Percentiles rank a stretch among this genome's conserved stretches.
Conservation (phyloP, 306 rosid genomes). For the Herpetospermum pedunculosum region DNA sequence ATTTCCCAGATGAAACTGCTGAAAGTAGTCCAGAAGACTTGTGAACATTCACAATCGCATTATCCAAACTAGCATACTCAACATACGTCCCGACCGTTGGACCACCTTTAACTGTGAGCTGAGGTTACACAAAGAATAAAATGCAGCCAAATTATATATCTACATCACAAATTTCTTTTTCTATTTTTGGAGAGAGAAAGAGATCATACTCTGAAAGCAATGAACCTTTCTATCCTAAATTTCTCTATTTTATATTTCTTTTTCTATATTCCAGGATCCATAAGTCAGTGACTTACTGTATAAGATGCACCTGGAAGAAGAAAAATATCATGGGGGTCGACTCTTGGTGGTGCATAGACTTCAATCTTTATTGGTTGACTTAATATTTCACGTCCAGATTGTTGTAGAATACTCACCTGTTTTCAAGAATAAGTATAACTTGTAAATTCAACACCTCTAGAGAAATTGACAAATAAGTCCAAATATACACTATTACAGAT, state of each 20-base stretch:
- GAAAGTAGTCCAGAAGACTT: conserved; percentile 56
- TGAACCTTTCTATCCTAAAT: background rate
- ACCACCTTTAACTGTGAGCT: conserved; percentile 81
- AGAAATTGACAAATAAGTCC: conserved; percentile 11
- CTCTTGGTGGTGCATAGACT: conserved; percentile 74
- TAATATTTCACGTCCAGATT: conserved; percentile 48
- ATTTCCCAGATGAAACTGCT: conserved; percentile 60
- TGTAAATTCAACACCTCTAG: conserved; percentile 2
- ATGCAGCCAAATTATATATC: background rate
- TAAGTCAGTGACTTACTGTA: conserved; percentile 42
- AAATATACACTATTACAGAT: conserved; percentile 3
- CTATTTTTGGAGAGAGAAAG: background rate
- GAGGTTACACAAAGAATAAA: conserved; percentile 10
- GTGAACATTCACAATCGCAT: conserved; percentile 52
- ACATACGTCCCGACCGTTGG: conserved; percentile 61
- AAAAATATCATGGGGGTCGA: conserved; percentile 54
- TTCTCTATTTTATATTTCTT: background rate
- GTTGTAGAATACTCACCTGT: conserved; percentile 64
- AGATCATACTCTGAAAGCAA: background rate
- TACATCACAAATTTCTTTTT: background rate
- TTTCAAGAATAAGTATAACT: conserved; percentile 24
- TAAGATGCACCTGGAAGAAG: conserved; percentile 82
- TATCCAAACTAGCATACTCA: conserved; percentile 55
- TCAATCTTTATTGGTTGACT: conserved; percentile 74
- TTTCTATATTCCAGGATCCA: background rate